Evolutionary conservation across 768 basidiomycete genomes (phyloP).

Genomic region (Pulveroboletus sp.): DNA sequence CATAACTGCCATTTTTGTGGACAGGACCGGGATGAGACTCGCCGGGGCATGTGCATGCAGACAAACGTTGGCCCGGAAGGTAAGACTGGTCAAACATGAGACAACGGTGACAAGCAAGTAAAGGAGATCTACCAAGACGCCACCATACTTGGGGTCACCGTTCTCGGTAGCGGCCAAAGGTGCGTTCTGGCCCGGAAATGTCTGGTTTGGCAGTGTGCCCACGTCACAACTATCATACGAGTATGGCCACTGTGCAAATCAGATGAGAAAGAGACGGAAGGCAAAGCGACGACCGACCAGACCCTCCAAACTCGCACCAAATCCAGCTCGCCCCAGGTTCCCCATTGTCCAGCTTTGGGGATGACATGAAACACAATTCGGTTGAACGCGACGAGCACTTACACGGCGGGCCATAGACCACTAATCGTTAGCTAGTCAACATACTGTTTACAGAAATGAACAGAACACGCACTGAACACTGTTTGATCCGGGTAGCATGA

Average conservation of each 20-base stretch:
- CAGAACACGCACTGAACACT: constrained; percentile 31
- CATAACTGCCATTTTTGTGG: constrained; percentile 44
- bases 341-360: constrained; percentile 51
- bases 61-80: constrained; percentile 56
- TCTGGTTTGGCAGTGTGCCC: constrained; percentile 77
- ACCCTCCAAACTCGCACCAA: constrained; percentile 58
- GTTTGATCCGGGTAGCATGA: constrained; percentile 41
- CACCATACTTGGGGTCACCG: constrained; percentile 35
- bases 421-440: constrained; percentile 20
- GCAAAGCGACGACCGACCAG: constrained; percentile 43
- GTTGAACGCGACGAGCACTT: constrained; percentile 7
- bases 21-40: constrained; percentile 60
- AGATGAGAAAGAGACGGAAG: constrained; percentile 2
- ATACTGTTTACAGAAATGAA: background rate
- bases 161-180: constrained; percentile 44
- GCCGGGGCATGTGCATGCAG: constrained; percentile 54
- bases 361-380: constrained; percentile 6
- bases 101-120: background rate
- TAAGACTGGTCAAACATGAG: constrained; percentile 33
- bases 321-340: constrained; percentile 50
- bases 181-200: constrained; percentile 39
- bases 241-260: constrained; percentile 45
- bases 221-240: constrained; percentile 67
- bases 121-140: constrained; percentile 19
- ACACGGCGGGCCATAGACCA: constrained; percentile 51